phyloP scores from a whole-genome alignment of 345 rosid species.

The Brassica rapa region DNA sequence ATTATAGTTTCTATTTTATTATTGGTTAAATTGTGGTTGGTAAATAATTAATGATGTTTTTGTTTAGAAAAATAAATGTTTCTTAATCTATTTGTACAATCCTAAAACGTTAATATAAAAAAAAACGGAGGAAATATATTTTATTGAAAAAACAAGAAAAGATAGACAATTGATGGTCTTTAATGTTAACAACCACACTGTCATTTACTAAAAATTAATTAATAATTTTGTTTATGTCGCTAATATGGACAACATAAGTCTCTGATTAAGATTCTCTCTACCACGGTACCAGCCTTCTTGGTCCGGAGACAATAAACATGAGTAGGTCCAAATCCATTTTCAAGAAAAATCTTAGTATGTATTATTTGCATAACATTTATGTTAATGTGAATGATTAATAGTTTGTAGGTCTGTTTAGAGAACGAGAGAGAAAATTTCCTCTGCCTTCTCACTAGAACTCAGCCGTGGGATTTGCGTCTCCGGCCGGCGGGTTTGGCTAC shows the following conservation, averaged over 20 bases:
- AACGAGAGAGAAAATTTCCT: too few species aligned
- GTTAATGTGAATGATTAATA: not conserved
- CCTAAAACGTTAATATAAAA: too few species aligned
- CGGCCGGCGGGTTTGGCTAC: too few species aligned
- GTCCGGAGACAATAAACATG: conserved; percentile 8
- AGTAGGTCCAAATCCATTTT: conserved; percentile 8
- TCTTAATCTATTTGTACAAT: too few species aligned
- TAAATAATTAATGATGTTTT: too few species aligned
- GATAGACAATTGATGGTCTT: not conserved
- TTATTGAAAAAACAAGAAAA: not conserved
- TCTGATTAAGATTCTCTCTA: conserved; percentile 16
- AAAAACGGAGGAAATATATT: not conserved
- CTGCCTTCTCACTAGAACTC: too few species aligned
- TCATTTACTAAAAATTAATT: not conserved
- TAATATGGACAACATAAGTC: conserved; percentile 14
- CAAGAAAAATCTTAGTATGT: not conserved
- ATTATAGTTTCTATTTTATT: too few species aligned
- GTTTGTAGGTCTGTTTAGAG: too few species aligned
- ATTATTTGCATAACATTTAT: not conserved
- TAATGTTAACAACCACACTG: conserved; percentile 7
- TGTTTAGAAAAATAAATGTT: too few species aligned
- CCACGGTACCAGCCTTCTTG: conserved; percentile 1
- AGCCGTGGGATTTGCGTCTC: too few species aligned
- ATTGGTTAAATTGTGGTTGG: too few species aligned
- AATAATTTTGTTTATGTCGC: conserved; percentile 13